A percentile compares a stretch with the other conserved stretches of the same genome.
phyloP scores from a whole-genome alignment of 2,329 filamentous ascomycete species.

The Grosmannia penicillata region DNA sequence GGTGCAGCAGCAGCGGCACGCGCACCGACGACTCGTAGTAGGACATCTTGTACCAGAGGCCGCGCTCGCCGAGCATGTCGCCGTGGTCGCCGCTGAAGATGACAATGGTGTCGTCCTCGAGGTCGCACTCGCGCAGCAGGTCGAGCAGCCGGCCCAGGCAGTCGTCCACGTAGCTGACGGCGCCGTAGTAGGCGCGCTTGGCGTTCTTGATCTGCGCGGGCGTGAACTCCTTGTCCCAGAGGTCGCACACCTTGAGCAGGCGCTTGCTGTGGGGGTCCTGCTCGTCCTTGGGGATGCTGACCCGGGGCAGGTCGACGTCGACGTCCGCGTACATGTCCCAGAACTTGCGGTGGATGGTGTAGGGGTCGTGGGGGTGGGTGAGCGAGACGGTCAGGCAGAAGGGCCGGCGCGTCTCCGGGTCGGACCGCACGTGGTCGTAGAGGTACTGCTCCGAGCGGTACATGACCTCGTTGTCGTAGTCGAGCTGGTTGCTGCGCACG shows the following conservation, averaged over 20 bases:
- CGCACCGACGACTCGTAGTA: slow-evolving; percentile 88
- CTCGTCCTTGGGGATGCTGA: slow-evolving; percentile 63
- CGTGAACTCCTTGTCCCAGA: slow-evolving; percentile 71
- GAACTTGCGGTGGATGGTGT: slow-evolving; percentile 85
- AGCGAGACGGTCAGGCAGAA: slow-evolving; percentile 85
- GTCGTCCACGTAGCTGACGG: slow-evolving; percentile 87
- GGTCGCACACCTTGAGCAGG: slow-evolving; percentile 71
- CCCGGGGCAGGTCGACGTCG: slow-evolving; percentile 70
- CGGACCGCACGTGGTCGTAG: slow-evolving; percentile 78
- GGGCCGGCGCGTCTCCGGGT: slow-evolving; percentile 54
- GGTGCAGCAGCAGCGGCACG: slow-evolving; percentile 74
- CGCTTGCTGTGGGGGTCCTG: slow-evolving; percentile 80
- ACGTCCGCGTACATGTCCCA: slow-evolving; percentile 87
- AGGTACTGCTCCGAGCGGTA: slow-evolving; percentile 80
- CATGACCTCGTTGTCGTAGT: slow-evolving; percentile 95
- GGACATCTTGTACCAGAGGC: slow-evolving; percentile 87
- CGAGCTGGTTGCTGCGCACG: slow-evolving; percentile 83
- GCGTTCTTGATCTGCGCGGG: slow-evolving; percentile 78
- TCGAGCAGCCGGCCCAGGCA: slow-evolving; percentile 72
- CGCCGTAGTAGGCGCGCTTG: slow-evolving; percentile 79
- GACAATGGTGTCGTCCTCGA: slow-evolving; percentile 77
- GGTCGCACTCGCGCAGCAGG: slow-evolving; percentile 61
- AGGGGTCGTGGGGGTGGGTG: slow-evolving; percentile 89
- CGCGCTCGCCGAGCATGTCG: slow-evolving; percentile 88
- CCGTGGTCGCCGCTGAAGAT: slow-evolving; percentile 91